These are phyloP conservation scores for Ceratocystis alfenasii DNA, from an alignment of 2,329 filamentous ascomycete genomes.

Conservation along the genomic window DNA sequence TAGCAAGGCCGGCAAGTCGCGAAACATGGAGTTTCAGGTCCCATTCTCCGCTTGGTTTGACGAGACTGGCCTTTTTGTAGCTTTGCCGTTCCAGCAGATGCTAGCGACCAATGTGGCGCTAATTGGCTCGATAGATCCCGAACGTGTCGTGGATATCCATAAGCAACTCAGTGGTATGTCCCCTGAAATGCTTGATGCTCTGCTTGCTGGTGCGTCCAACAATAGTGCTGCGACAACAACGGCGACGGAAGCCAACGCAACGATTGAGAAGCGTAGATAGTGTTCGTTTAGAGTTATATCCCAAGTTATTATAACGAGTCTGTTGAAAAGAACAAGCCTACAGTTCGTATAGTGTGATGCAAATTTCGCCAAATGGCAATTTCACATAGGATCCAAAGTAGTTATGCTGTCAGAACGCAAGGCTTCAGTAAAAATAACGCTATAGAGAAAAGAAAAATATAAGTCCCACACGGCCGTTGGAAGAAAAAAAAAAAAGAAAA, in stretches of 20 bases:
- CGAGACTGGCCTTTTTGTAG: constrained; percentile 56
- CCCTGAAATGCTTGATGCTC: constrained; percentile 39
- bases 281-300: neutral
- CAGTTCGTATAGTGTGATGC: too few species aligned
- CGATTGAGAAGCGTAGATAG: constrained; percentile 12
- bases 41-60: constrained; percentile 72
- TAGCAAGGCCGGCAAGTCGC: constrained; percentile 30
- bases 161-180: constrained; percentile 32
- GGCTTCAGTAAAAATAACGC: neutral
- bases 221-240: constrained; percentile 27
- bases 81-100: constrained; percentile 65
- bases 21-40: constrained; percentile 44
- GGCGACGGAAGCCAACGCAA: constrained; percentile 24
- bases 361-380: too few species aligned
- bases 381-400: too few species aligned
- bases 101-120: constrained; percentile 55
- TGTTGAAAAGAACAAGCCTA: neutral
- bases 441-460: neutral
- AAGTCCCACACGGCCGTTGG: neutral
- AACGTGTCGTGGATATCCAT: constrained; percentile 35
- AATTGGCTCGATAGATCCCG: constrained; percentile 55
- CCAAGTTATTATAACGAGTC: neutral
- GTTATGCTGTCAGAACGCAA: neutral
- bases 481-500: neutral
- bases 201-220: constrained; percentile 28